These are phyloP conservation scores for Xylariaceae sp. DNA, from an alignment of 2,329 filamentous ascomycete genomes.

Conservation along the genomic window DNA sequence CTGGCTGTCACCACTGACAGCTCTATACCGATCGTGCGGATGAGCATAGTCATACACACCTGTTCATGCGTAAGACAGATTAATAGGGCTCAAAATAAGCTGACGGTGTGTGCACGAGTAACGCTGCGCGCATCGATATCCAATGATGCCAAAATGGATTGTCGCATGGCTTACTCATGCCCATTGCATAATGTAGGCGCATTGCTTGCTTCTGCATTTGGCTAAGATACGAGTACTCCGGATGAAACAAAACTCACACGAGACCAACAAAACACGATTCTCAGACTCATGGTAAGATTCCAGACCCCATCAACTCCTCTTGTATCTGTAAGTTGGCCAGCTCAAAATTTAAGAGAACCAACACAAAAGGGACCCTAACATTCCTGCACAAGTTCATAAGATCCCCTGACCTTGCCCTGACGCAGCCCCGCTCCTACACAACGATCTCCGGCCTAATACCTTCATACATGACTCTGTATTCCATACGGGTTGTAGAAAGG, in stretches of 20 bases:
- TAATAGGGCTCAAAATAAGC: constrained; percentile 1
- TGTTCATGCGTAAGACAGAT: background rate
- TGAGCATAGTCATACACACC: background rate
- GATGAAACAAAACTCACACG: too few relatives aligned
- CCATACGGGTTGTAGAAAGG: background rate
- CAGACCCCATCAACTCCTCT: too few relatives aligned
- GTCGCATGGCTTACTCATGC: background rate
- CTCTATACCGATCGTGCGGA: too few relatives aligned
- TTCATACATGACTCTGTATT: background rate
- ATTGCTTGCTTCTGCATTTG: too few relatives aligned
- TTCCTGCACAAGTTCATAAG: constrained; percentile 5
- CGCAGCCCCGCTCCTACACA: background rate
- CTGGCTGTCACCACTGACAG: too few relatives aligned
- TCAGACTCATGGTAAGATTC: too few relatives aligned
- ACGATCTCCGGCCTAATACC: background rate
- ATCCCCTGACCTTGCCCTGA: constrained; percentile 9
- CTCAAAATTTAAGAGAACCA: too few relatives aligned
- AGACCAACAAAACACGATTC: too few relatives aligned
- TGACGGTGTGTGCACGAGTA: constrained; percentile 3
- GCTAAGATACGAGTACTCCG: too few relatives aligned
- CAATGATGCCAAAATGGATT: constrained; percentile 10
- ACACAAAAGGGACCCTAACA: too few relatives aligned
- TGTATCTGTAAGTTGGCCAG: too few relatives aligned
- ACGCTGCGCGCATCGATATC: background rate
- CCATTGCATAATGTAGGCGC: too few relatives aligned